Evolutionary conservation across 2,329 filamentous ascomycete genomes (phyloP), one percentile per base, ranked within the genome.

Genomic region (Diaporthe eres): DNA sequence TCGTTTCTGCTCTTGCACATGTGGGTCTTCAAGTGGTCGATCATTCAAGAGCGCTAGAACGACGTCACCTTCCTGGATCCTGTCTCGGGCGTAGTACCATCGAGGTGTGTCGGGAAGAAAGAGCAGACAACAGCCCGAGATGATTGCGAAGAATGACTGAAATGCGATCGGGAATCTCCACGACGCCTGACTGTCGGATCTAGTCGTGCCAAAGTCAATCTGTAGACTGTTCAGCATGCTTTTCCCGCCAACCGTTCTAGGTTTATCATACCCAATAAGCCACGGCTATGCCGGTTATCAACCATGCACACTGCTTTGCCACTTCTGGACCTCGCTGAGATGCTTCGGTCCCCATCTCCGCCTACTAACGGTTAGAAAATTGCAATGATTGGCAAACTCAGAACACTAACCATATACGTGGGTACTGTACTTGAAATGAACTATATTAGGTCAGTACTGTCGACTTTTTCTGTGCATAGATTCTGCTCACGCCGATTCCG

Each of bases 21-120:
- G 42, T 25, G 61, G 44, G 22, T 67, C 42, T 34, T 51, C 28
- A 17, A n/a, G 25, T 12, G 25, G 9, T 3, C 31, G 42, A 4
- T 67, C 61, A 19, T 67, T 67, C 28, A 67, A 44, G 9, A 67
- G 61, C 5, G 61, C 61, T 3, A 67, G 44, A 2, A 67, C 61
- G 19, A 17, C 5, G 1, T 67, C 61, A 2, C 61, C 61, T 37
- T 67, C 61, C n/a, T 67, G n/a, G 28, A 67, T 67, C 10, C 61
- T 67, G 19, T 49, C 28, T n/a, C 61, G 61, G 25, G 44, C 61
- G 44, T 67, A 67, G 28, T 67, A 67, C 61, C 61, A 67, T 67
- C 61, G 61, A 3, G 61, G 61, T n/a, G 61, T 67, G 19, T 67
- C 61, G 2, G 61, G 61, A 7, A 67, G 61, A 1, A 67, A 67